Evolutionary conservation across 108 stramenopile species (phyloP).

Genomic region (Nitzschia sp.): DNA sequence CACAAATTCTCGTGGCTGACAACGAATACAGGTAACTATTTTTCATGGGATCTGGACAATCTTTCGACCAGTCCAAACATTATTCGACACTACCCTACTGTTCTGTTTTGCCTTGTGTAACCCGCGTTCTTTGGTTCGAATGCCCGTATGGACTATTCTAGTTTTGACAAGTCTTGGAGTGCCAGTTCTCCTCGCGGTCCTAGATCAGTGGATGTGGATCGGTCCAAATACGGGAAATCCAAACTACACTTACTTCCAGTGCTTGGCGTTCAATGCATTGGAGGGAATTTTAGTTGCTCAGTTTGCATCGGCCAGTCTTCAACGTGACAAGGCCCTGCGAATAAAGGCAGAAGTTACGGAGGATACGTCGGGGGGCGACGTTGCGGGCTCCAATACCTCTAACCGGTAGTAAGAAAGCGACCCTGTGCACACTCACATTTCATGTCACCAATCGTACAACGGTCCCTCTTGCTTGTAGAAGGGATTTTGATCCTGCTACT

Average conservation of each 20-base stretch:
- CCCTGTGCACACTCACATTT: too few species aligned
- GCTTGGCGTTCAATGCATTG: conserved; percentile 75
- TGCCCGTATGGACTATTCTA: conserved; percentile 47
- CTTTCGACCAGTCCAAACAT: conserved; percentile 58
- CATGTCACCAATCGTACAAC: too few species aligned
- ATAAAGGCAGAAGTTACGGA: neutral
- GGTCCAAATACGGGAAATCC: conserved; percentile 73
- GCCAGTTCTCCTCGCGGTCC: conserved; percentile 58
- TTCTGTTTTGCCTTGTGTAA: conserved; percentile 49
- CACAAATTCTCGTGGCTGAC: too few species aligned
- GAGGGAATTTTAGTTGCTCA: conserved; percentile 39
- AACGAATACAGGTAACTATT: conserved; percentile 31
- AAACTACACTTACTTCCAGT: conserved; percentile 84
- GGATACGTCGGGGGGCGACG: neutral
- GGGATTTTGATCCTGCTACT: too few species aligned
- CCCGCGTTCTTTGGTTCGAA: conserved; percentile 61
- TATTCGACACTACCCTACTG: conserved; percentile 60
- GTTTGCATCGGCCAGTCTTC: conserved; percentile 32
- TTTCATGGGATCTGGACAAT: conserved; percentile 58
- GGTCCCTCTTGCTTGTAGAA: too few species aligned
- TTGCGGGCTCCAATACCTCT: too few species aligned
- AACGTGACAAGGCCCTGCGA: conserved; percentile 41
- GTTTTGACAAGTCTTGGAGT: conserved; percentile 56
- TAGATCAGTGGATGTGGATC: conserved; percentile 79
- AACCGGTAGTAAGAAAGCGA: too few species aligned